phyloP scores from a whole-genome alignment of 768 basidiomycete species.

The Lyophyllum decastes region DNA sequence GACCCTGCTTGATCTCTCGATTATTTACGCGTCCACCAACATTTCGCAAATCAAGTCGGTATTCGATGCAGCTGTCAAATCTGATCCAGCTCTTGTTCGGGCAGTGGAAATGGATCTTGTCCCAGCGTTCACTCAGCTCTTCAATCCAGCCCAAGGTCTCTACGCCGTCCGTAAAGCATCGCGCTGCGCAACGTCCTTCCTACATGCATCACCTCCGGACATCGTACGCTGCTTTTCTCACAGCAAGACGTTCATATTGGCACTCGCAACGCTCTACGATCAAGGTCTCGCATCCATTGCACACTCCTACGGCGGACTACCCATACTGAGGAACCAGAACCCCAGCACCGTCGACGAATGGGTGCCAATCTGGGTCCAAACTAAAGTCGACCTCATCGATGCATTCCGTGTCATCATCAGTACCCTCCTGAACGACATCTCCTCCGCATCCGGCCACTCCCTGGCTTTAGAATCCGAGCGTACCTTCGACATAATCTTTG shows the following conservation, averaged over 20 bases:
- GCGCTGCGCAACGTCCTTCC: conserved; percentile 55
- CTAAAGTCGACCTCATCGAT: conserved; percentile 74
- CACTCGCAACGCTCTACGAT: conserved; percentile 63
- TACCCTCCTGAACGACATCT: conserved; percentile 49
- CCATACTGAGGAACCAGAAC: conserved; percentile 26
- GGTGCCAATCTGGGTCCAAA: conserved; percentile 71
- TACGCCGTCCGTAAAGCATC: conserved; percentile 67
- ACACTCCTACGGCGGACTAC: conserved; percentile 60
- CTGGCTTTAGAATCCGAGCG: conserved; percentile 52
- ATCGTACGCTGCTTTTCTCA: conserved; percentile 54
- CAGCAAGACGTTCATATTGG: conserved; percentile 51
- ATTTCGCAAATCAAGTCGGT: conserved; percentile 45
- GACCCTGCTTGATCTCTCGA: conserved; percentile 62
- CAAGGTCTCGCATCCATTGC: conserved; percentile 55
- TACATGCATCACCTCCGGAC: conserved; percentile 50
- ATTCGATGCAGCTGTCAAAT: conserved; percentile 38
- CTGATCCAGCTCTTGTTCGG: conserved; percentile 31
- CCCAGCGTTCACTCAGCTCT: conserved; percentile 57
- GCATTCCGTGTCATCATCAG: conserved; percentile 61
- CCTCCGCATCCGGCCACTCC: conserved; percentile 39
- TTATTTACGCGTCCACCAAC: conserved; percentile 52
- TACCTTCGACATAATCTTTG: conserved; percentile 59
- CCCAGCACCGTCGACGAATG: conserved; percentile 55
- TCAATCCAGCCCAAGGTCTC: conserved; percentile 49
- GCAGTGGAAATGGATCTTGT: conserved; percentile 47